Evolutionary conservation across 306 rosid species (phyloP), one percentile per base, ranked within the genome.

Genomic region (Sesbania bispinosa): DNA sequence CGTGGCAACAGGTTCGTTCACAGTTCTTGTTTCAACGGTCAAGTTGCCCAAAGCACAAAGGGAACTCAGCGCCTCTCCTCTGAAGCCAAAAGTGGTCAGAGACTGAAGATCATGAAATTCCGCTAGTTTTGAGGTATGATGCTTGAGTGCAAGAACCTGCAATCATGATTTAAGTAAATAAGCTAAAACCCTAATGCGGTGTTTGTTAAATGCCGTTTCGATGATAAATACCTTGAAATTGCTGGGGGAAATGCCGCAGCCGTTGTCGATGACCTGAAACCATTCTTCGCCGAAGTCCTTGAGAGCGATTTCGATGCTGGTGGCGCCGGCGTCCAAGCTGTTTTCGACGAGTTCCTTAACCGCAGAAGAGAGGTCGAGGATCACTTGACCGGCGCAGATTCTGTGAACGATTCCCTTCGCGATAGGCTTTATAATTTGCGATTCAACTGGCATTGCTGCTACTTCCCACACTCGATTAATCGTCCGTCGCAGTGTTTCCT

Each of bases 21-120:
- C 85, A 0, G 97, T 85, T 80, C 89, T 87, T 4, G 98, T 90
- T 69, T 94, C 98, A 53, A 94, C 78, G 0, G 86, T 90, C 81
- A 94, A 67, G 59, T 81, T 62, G 75, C 92, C 98, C 61, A 94
- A 51, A 33, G 93, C 83, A 60, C 95, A 86, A 2, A 94, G 92
- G 0, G 97, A 94, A 74, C 98, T 94, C 78, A 94, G 26, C 16
- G 98, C 98, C 88, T 94, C 97, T 6, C 98, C 98, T 59, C 98
- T 87, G 78, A 94, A 94, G 21, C 98, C 98, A 79, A 87, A 94
- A 10, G 98, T 90, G 33, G 92, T 81, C 4, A 90, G 77, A 61
- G 96, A 90, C 82, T 87, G 92, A 67, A 94, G 98, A 89, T 94
- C 96, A 55, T 87, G 85, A 75, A 94, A 94, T 16, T 84, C 95